phyloP scores from a whole-genome alignment of 2,329 filamentous ascomycete species.

The Akanthomyces muscarius region DNA sequence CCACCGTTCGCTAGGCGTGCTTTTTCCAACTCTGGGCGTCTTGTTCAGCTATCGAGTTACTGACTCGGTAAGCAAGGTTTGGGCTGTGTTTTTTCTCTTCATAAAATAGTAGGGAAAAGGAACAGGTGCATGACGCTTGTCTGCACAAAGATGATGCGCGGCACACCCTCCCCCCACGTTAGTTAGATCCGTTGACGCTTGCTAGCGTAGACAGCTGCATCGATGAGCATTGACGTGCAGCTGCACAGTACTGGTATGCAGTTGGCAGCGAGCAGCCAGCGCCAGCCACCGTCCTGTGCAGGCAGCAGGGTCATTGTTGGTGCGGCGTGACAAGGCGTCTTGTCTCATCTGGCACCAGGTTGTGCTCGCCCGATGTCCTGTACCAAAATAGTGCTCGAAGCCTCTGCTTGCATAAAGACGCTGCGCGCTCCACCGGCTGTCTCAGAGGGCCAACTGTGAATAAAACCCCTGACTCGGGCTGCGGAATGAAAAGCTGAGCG shows the following conservation, averaged over 20 bases:
- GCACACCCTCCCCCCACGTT: constrained; percentile 2
- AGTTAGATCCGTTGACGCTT: constrained; percentile 10
- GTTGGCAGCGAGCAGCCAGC: background rate
- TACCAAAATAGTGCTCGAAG: constrained; percentile 3
- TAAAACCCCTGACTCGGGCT: constrained; percentile 2
- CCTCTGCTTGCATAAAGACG: constrained; percentile 1
- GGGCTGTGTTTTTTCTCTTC: background rate
- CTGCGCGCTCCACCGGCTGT: background rate
- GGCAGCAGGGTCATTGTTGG: background rate
- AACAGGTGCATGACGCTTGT: background rate
- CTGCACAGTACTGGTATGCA: background rate
- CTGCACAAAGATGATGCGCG: background rate
- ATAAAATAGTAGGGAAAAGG: background rate
- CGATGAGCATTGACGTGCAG: constrained; percentile 14
- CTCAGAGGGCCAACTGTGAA: background rate
- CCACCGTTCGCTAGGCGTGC: background rate
- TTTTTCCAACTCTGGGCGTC: background rate
- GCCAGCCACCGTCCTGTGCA: background rate
- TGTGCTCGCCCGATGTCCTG: background rate
- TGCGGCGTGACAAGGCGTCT: background rate
- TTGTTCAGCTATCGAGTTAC: background rate
- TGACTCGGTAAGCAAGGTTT: background rate
- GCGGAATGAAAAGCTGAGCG: background rate
- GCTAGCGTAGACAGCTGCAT: constrained; percentile 3
- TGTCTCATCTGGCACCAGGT: constrained; percentile 8